Evolutionary conservation across 306 rosid genomes (phyloP), one percentile per base, ranked within the genome.

Genomic region (Corylus avellana): DNA sequence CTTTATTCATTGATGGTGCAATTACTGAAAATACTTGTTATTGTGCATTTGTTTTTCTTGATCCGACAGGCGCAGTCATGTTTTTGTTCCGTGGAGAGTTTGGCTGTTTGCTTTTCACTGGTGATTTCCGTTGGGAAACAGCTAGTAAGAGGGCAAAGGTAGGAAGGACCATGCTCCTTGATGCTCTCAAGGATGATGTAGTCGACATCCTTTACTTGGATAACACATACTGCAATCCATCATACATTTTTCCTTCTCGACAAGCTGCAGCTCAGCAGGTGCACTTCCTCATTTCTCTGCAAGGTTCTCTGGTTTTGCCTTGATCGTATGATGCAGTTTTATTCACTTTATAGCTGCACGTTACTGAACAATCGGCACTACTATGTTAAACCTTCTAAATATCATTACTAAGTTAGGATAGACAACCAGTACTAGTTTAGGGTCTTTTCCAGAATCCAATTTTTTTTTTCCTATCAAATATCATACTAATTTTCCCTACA

Each of bases 91-190:
- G 92, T 48, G 94, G 94, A 27, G 90, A 90, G 22, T 92, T 88
- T 81, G 94, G 94, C 0, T 87, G 88, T 77, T 79, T 85, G 83
- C 85, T 92, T 50, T 82, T 84, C 47, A 90, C 94, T 0, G 97
- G 97, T 0, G 97, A 92, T 71, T 92, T 92, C 66, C 91, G 97
- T 0, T 90, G 94, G 97, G 97, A 92, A 67, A 61, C 71, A 8
- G 49, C 7, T 13, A 79, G 87, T 61, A 86, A 85, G 48, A 88
- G 83, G 84, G 89, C 89, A 8, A 69, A 14, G 74, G 74, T 12
- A 35, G 89, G 86, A 1, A 84, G 74, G 83, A 61, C 29, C 10
- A 73, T 83, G 79, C 97, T 92, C 63, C 59, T 77, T 2, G 44
- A 56, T 74, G 90, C 91, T 70, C 81, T 92, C 16, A 63, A 81